A percentile compares a stretch with the other conserved stretches of the same genome.
Conservation (phyloP, 257 asterid species). For the Oldenlandia corymbosa region DNA sequence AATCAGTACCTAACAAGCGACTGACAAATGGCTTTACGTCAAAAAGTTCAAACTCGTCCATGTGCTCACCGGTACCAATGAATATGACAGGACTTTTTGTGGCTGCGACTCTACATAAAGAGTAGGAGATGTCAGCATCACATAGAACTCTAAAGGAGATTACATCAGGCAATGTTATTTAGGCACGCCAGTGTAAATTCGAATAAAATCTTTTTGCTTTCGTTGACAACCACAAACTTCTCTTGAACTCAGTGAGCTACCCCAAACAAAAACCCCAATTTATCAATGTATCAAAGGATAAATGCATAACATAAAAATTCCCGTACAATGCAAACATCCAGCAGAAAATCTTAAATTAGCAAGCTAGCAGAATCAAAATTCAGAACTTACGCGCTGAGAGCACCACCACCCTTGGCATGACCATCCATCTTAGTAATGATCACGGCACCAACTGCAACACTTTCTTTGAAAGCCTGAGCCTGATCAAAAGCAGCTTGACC, state of each 20-base stretch:
- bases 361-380: not conserved
- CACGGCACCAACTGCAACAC: constrained; percentile 99
- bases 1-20: constrained; percentile 74
- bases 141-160: not conserved
- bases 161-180: not conserved
- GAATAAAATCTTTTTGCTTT: no score
- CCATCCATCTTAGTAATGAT: constrained; percentile 98
- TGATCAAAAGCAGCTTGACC: constrained; percentile 99
- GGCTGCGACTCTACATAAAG: constrained; percentile 79
- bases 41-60: constrained; percentile 95
- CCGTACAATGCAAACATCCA: not conserved
- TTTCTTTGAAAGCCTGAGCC: constrained; percentile 96
- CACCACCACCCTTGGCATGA: constrained; percentile 99
- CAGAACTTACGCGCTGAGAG: constrained; percentile 94
- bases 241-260: not conserved
- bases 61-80: constrained; percentile 96
- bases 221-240: not conserved
- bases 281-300: not conserved
- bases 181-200: not conserved
- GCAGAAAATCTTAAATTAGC: not conserved
- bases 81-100: constrained; percentile 94
- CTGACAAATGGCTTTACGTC: constrained; percentile 98
- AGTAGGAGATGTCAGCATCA: constrained; percentile 2
- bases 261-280: not conserved
- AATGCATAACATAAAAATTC: not conserved